Evolutionary conservation across 257 asterid genomes (phyloP), one percentile per base, ranked within the genome.

Genomic region (Lavandula angustifolia): DNA sequence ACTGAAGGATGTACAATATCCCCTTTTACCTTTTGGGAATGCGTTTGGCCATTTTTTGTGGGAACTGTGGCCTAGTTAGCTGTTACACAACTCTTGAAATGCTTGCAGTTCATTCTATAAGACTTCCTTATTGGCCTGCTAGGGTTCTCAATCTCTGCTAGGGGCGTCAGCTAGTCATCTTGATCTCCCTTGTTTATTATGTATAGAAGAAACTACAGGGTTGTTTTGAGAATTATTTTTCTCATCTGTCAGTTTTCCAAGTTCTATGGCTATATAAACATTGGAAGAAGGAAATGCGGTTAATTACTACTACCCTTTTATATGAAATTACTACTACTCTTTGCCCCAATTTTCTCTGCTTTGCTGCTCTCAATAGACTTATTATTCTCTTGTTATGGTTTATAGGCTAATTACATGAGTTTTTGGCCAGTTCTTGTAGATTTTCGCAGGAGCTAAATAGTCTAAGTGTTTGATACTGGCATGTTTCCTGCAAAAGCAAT

Each of bases 91-190:
- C 61, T 60, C 48, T 27, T 31, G 3, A 6, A 50, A 18, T 32
- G 9, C 31, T 18, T 51, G 52, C n/a, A n/a, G n/a, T n/a, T 17
- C n/a, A 10, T 13, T 49, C 62, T 64, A 57, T 29, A 41, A 27
- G 29, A 12, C 53, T 64, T 37, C 66, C 43, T 49, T 41, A 13
- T 31, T 37, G 17, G 52, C 34, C 22, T 54, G 27, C 41, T 18
- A 17, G 38, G 50, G 66, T 9, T 46, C 16, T 31, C 53, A 22
- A 67, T 47, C 70, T 56, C 47, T 64, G 56, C 60, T 48, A 10
- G 34, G 44, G 33, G 70, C 49, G 54, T 70, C 64, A 32, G 3
- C 55, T 54, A 3, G 55, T 37, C 60, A 43, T 47, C 60, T 17
- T 62, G 65, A 27, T 59, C 58, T 11, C 42, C 69, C 18, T 47